Evolutionary conservation across 768 basidiomycete species (phyloP).

Genomic region (Kondoa subrosea): DNA sequence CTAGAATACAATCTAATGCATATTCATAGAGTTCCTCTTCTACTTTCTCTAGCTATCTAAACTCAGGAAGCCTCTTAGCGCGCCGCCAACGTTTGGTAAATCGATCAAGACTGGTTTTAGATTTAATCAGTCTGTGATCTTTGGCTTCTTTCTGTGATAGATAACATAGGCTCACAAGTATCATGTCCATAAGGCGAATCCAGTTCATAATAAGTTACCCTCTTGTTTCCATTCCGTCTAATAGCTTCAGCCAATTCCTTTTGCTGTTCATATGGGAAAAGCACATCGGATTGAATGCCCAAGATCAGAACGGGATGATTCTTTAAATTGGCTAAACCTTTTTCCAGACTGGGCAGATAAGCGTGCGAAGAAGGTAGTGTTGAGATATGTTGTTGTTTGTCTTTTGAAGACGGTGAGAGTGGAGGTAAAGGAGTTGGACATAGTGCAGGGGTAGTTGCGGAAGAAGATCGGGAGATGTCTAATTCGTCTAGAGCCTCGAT

Average conservation of each 20-base stretch:
- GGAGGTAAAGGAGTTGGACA: slow-evolving; percentile 7
- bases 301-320: slow-evolving; percentile 69
- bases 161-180: not conserved
- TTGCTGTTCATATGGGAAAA: slow-evolving; percentile 95
- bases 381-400: slow-evolving; percentile 30
- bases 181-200: slow-evolving; percentile 99
- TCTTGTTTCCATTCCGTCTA: slow-evolving; percentile 68
- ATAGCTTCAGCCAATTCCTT: slow-evolving; percentile 84
- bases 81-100: slow-evolving; percentile 5
- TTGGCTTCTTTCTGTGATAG: not conserved
- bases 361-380: slow-evolving; percentile 28
- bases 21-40: not conserved
- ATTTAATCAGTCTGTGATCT: not conserved
- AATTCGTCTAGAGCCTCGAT: slow-evolving; percentile 53
- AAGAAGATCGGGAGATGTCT: slow-evolving; percentile 31
- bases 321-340: slow-evolving; percentile 56
- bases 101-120: slow-evolving; percentile 6
- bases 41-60: not conserved
- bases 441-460: slow-evolving; percentile 5
- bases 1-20: too few species aligned
- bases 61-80: not conserved
- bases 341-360: slow-evolving; percentile 40
- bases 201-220: slow-evolving; percentile 88
- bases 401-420: slow-evolving; percentile 1
- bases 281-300: slow-evolving; percentile 88